Percentiles rank a stretch among this genome's conserved stretches.
Conservation (phyloP, 73 alveolate species). For the Tetrahymena elliotti region DNA sequence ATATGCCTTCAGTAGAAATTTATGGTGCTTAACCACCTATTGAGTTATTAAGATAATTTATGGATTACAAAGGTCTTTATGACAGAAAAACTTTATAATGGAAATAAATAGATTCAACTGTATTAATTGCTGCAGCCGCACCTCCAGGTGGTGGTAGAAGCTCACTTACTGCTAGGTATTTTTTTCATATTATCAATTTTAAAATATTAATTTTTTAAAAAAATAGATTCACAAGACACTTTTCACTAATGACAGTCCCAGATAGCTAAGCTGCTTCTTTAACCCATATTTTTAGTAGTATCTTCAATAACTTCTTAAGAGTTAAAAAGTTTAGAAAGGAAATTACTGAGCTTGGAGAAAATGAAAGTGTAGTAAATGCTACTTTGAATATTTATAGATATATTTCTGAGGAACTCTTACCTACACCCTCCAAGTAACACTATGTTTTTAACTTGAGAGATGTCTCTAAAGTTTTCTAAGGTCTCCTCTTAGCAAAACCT, state of each 20-base stretch:
- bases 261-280: slow-evolving; percentile 83
- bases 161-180: slow-evolving; percentile 59
- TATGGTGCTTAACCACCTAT: slow-evolving; percentile 98
- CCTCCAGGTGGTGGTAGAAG: slow-evolving; percentile 98
- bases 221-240: slow-evolving; percentile 84
- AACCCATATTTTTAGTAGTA: slow-evolving; percentile 77
- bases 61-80: slow-evolving; percentile 88
- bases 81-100: slow-evolving; percentile 82
- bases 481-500: slow-evolving; percentile 82
- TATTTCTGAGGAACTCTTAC: slow-evolving; percentile 39
- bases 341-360: slow-evolving; percentile 26
- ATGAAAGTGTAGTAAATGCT: slow-evolving; percentile 31
- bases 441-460: slow-evolving; percentile 90
- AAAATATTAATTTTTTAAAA: not conserved
- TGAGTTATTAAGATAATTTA: slow-evolving; percentile 82
- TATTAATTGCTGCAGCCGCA: slow-evolving; percentile 85
- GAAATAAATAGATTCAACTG: slow-evolving; percentile 74
- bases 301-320: slow-evolving; percentile 72
- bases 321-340: slow-evolving; percentile 62
- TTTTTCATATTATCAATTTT: not conserved
- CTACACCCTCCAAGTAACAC: slow-evolving; percentile 92
- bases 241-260: slow-evolving; percentile 81
- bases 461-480: slow-evolving; percentile 87
- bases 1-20: slow-evolving; percentile 92
- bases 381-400: slow-evolving; percentile 27